Percentiles rank a stretch among this genome's conserved stretches.
These are phyloP conservation scores for Bidens hawaiensis DNA, from an alignment of 140 eudicot genomes.

Conservation along the genomic window DNA sequence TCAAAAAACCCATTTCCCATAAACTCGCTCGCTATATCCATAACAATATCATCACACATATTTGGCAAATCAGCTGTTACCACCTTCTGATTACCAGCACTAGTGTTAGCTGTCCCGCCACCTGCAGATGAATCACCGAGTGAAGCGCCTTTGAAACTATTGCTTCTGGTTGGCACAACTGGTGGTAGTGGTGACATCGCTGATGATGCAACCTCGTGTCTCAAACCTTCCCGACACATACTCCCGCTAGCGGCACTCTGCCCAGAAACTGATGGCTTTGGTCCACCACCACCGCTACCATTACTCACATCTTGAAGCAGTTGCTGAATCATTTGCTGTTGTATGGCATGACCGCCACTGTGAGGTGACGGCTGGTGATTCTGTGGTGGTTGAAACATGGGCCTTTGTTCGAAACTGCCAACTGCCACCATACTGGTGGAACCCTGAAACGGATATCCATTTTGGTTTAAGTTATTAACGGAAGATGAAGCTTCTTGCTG, in stretches of 20 bases:
- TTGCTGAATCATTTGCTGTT: slow-evolving; percentile 80
- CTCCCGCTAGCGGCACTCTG: slow-evolving; percentile 44
- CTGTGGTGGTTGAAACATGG: slow-evolving; percentile 37
- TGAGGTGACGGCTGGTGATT: slow-evolving; percentile 42
- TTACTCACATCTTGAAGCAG: slow-evolving; percentile 64
- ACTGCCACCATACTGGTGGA: slow-evolving; percentile 29
- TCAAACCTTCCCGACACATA: slow-evolving; percentile 42
- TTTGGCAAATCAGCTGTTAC: slow-evolving; percentile 41
- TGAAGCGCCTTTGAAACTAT: slow-evolving; percentile 56
- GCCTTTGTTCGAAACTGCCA: slow-evolving; percentile 38
- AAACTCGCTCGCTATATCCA: slow-evolving; percentile 59
- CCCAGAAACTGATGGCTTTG: slow-evolving; percentile 42
- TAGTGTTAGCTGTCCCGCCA: slow-evolving; percentile 15
- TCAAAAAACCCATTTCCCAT: slow-evolving; percentile 67
- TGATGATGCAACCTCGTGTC: slow-evolving; percentile 36
- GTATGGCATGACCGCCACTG: slow-evolving; percentile 44
- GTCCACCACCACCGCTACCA: slow-evolving; percentile 33
- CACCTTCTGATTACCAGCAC: slow-evolving; percentile 37
- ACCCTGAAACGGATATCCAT: slow-evolving; percentile 50
- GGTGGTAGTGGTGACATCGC: slow-evolving; percentile 34
- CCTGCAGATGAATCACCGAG: slow-evolving; percentile 54
- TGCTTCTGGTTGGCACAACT: slow-evolving; percentile 57
- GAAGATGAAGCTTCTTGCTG: slow-evolving; percentile 76
- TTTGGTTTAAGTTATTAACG: slow-evolving; percentile 37
- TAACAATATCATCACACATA: slow-evolving; percentile 59